Conservation (phyloP, 2,329 filamentous ascomycete species). For the Fusarium foetens region DNA sequence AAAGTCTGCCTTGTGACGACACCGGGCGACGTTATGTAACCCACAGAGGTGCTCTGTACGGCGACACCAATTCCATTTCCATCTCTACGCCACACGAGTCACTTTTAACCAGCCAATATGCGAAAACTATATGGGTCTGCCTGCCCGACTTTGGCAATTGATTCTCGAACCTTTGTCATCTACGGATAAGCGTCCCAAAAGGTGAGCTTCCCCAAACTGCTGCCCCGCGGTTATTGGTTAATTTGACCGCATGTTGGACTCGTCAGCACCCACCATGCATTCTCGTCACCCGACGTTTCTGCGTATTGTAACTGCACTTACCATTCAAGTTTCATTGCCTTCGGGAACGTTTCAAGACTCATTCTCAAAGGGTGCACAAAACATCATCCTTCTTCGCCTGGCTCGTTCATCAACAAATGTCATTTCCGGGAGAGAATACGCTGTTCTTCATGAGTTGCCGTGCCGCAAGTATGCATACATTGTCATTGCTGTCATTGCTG, state of each 20-base stretch:
- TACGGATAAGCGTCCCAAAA: conserved; percentile 29
- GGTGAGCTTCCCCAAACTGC: conserved; percentile 14
- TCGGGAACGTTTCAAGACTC: background rate
- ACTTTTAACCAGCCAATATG: conserved; percentile 17
- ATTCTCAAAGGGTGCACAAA: too few relatives aligned
- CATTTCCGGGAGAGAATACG: fast-evolving
- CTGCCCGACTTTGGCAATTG: background rate
- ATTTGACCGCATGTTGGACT: conserved; percentile 19
- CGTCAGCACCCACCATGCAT: conserved; percentile 22
- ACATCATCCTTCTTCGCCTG: too few relatives aligned
- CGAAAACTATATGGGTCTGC: background rate
- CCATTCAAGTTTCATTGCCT: background rate
- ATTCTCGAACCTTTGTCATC: conserved; percentile 11
- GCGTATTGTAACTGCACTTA: background rate
- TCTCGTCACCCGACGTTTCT: background rate
- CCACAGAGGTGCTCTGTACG: background rate
- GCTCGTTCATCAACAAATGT: background rate
- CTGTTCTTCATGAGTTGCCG: background rate
- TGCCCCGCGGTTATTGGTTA: conserved; percentile 12
- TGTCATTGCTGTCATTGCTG: background rate
- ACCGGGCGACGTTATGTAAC: background rate
- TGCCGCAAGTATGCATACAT: background rate
- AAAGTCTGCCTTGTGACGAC: background rate
- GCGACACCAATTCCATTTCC: conserved; percentile 10
- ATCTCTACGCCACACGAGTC: conserved; percentile 6